Evolutionary conservation across 495 filamentous ascomycete genomes (phyloP).

Genomic region (Neohortaea acidophila): DNA sequence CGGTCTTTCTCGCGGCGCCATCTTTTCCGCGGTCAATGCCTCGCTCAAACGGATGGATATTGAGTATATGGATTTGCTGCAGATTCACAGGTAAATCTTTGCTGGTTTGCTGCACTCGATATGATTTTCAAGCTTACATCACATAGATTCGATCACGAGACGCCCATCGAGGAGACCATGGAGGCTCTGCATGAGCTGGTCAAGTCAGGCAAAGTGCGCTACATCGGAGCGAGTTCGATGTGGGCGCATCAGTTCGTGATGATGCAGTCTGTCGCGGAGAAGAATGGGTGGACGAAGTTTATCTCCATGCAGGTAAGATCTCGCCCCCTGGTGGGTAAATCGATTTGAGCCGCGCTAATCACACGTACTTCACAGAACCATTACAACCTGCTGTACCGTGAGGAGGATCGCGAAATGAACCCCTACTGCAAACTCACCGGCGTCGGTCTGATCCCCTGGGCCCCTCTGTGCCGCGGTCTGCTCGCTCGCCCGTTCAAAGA

Average conservation of each 20-base stretch:
- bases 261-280: constrained; percentile 38
- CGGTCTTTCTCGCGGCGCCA: constrained; percentile 26
- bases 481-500: constrained; percentile 22
- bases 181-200: constrained; percentile 43
- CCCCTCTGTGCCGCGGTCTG: constrained; percentile 26
- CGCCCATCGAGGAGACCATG: constrained; percentile 57
- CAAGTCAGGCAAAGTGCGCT: constrained; percentile 42
- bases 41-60: constrained; percentile 50
- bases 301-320: constrained; percentile 22
- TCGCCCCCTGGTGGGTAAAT: not conserved
- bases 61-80: constrained; percentile 54
- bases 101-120: no score
- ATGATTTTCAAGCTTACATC: no score
- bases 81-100: no score
- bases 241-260: constrained; percentile 25
- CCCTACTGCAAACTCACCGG: not conserved
- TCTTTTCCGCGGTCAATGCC: constrained; percentile 56
- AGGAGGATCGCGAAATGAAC: constrained; percentile 31
- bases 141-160: constrained; percentile 42
- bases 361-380: constrained; percentile 22
- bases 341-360: not conserved
- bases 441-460: constrained; percentile 6
- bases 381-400: constrained; percentile 39
- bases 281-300: constrained; percentile 39
- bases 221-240: constrained; percentile 36